These are phyloP conservation scores for Andrographis paniculata DNA, from an alignment of 305 asterid species.

Conservation along the genomic window DNA sequence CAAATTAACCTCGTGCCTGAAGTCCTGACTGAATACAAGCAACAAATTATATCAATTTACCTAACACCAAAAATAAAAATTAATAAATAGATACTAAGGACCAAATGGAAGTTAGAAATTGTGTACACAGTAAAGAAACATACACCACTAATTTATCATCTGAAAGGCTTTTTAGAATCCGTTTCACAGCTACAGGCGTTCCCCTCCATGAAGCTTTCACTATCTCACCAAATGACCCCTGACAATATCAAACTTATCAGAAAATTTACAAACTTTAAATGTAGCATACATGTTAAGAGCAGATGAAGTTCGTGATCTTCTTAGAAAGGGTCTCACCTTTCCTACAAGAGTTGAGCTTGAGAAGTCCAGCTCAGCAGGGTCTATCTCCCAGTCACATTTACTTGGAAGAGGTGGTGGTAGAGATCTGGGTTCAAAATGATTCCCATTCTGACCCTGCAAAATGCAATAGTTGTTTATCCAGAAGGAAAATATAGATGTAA, in stretches of 20 bases:
- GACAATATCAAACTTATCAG: too few relatives aligned
- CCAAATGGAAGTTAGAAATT: conserved; percentile 10
- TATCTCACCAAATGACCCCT: conserved; percentile 99
- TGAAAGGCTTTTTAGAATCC: conserved; percentile 95
- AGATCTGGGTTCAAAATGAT: conserved; percentile 95
- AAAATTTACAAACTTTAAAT: not conserved
- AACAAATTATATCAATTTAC: too few relatives aligned
- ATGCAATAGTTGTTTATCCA: conserved; percentile 11
- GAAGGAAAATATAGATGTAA: conserved; percentile 9
- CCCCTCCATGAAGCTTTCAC: conserved; percentile 94
- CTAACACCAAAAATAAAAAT: too few relatives aligned
- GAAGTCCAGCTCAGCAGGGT: conserved; percentile 88
- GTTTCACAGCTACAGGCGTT: conserved; percentile 97
- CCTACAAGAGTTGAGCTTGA: conserved; percentile 63
- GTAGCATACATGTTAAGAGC: conserved; percentile 12
- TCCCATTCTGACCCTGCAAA: conserved; percentile 93
- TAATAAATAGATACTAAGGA: too few relatives aligned
- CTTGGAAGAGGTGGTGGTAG: conserved; percentile 91
- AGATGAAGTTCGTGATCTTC: not conserved
- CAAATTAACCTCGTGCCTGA: conserved; percentile 97
- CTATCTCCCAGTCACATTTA: conserved; percentile 99
- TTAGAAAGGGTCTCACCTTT: too few relatives aligned
- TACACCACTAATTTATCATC: conserved; percentile 96
- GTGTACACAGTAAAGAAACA: conserved; percentile 22
- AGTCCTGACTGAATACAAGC: conserved; percentile 81